Evolutionary conservation across 2,329 filamentous ascomycete genomes (phyloP).

Genomic region (Botrytis hyacinthi): DNA sequence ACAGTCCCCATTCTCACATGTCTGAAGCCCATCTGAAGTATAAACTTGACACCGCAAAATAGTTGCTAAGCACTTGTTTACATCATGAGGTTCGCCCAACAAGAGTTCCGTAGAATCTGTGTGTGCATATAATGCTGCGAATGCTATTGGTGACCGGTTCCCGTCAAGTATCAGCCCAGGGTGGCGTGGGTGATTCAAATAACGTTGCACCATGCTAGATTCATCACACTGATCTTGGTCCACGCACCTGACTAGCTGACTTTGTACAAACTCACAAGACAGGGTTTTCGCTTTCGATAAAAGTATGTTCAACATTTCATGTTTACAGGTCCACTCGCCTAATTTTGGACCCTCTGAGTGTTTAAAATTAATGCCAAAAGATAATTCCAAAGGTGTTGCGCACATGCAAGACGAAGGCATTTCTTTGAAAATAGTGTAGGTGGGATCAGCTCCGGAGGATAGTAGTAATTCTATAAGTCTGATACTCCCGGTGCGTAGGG

Average conservation of each 20-base stretch:
- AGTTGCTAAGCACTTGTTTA: neutral
- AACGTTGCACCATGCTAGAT: neutral
- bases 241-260: neutral
- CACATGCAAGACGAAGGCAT: too few species aligned
- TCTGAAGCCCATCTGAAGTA: neutral
- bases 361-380: too few species aligned
- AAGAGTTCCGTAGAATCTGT: neutral
- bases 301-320: neutral
- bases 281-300: neutral
- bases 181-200: neutral
- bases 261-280: neutral
- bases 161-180: neutral
- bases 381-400: too few species aligned
- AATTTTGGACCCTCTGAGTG: neutral
- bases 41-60: rapidly evolving
- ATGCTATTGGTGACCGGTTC: neutral
- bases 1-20: neutral
- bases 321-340: neutral
- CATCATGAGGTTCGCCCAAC: neutral
- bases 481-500: neutral
- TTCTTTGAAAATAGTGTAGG: neutral
- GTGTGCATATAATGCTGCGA: neutral
- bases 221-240: rapidly evolving
- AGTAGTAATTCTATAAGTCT: neutral
- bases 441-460: neutral